These are phyloP conservation scores for Periconia digitata DNA, from an alignment of 2,329 filamentous ascomycete genomes.

Conservation along the genomic window DNA sequence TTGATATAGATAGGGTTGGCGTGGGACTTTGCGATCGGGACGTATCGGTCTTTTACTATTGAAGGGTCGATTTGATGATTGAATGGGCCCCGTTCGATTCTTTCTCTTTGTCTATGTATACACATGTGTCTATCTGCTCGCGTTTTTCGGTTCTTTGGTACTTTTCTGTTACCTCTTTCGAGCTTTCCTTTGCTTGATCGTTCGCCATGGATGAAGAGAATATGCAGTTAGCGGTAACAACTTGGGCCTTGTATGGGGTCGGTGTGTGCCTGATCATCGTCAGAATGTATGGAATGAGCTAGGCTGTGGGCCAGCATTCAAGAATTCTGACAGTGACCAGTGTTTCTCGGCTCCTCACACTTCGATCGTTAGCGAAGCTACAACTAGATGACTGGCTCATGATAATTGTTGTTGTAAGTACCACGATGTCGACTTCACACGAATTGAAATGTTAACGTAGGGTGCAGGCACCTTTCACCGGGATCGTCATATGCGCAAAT, in stretches of 20 bases:
- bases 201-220: not conserved
- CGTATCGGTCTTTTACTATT: not conserved
- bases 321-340: conserved; percentile 8
- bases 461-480: conserved; percentile 21
- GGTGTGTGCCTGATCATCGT: conserved; percentile 23
- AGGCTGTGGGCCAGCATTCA: not conserved
- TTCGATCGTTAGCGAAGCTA: conserved; percentile 22
- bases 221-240: conserved; percentile 16
- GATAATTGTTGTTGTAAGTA: conserved; percentile 19
- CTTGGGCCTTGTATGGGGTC: conserved; percentile 26
- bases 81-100: not conserved
- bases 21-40: not conserved
- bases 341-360: conserved; percentile 21
- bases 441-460: not conserved
- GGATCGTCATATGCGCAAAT: conserved; percentile 18
- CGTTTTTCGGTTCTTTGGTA: no score
- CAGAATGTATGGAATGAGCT: conserved; percentile 18
- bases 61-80: not conserved
- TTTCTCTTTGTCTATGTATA: not conserved
- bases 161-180: not conserved
- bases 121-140: not conserved
- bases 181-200: not conserved
- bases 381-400: conserved; percentile 34
- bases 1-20: not conserved
- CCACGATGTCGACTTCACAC: not conserved